Conservation (phyloP, 805 yeast species). For the Saccharomycopsis lassenensis region DNA sequence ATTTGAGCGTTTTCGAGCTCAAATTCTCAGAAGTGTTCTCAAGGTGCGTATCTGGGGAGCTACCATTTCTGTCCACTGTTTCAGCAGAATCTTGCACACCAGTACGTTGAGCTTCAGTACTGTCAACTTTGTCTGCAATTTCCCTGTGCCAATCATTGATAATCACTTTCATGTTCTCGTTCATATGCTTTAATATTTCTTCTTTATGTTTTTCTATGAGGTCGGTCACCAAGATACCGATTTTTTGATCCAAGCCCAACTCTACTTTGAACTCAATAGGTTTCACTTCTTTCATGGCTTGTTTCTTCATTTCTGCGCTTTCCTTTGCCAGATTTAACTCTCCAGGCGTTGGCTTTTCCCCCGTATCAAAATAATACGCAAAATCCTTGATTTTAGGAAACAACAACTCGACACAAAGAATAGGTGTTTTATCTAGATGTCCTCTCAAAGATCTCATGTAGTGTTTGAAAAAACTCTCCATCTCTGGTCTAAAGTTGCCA, state of each 20-base stretch:
- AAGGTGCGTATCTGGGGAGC: too few species aligned
- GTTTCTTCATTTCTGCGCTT: too few species aligned
- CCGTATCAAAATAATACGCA: conserved; percentile 47
- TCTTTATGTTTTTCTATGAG: too few species aligned
- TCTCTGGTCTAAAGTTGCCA: conserved; percentile 43
- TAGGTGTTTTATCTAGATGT: conserved; percentile 39
- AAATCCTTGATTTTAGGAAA: conserved; percentile 44
- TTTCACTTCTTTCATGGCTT: conserved; percentile 8
- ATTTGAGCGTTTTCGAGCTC: background rate
- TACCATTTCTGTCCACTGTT: too few species aligned
- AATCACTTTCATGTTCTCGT: conserved; percentile 33
- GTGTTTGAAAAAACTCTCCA: conserved; percentile 53
- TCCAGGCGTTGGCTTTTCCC: conserved; percentile 28
- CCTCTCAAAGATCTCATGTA: conserved; percentile 49
- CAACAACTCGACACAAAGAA: conserved; percentile 50
- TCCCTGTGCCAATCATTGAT: too few species aligned
- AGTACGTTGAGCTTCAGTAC: too few species aligned
- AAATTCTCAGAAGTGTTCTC: too few species aligned
- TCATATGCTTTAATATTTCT: conserved; percentile 22
- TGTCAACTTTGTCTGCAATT: too few species aligned
- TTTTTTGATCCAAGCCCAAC: conserved; percentile 21
- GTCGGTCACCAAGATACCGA: conserved; percentile 40
- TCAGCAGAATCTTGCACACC: too few species aligned
- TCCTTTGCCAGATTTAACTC: too few species aligned
- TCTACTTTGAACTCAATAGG: conserved; percentile 22